Percentiles rank a stretch among this genome's conserved stretches.
Conservation (phyloP, 2,329 filamentous ascomycete genomes). For the Septoria linicola region DNA sequence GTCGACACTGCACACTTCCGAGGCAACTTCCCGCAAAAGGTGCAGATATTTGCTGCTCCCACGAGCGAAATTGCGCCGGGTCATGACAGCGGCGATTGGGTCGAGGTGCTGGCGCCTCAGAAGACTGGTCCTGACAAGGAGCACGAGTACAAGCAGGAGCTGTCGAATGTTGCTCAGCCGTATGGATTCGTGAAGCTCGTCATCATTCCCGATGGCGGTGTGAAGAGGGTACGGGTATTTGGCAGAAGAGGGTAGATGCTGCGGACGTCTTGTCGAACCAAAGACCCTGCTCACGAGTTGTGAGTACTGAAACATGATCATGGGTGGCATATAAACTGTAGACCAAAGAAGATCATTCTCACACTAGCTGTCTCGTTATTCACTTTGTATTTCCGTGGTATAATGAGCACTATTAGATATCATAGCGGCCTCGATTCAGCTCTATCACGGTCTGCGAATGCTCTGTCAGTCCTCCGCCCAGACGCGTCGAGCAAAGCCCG, state of each 20-base stretch:
- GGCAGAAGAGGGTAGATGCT: conserved; percentile 51
- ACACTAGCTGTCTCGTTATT: too few species aligned
- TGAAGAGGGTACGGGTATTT: conserved; percentile 80
- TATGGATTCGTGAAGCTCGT: conserved; percentile 86
- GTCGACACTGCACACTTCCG: conserved; percentile 81
- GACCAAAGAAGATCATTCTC: too few species aligned
- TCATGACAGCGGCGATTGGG: conserved; percentile 62
- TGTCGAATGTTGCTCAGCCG: conserved; percentile 51
- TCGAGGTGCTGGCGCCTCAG: conserved; percentile 63
- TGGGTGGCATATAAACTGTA: too few species aligned
- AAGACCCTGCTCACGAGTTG: too few species aligned
- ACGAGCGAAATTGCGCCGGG: conserved; percentile 52
- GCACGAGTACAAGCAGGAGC: conserved; percentile 57
- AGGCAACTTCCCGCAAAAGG: conserved; percentile 78
- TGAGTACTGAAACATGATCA: too few species aligned
- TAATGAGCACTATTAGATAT: too few species aligned
- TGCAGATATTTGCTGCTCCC: conserved; percentile 63
- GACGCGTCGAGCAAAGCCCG: too few species aligned
- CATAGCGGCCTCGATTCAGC: too few species aligned
- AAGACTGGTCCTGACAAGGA: conserved; percentile 72
- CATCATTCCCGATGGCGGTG: conserved; percentile 89
- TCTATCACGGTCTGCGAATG: too few species aligned
- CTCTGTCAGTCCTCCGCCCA: too few species aligned
- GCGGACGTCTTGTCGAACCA: too few species aligned
- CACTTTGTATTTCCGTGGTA: too few species aligned